Conservation (phyloP, 2,329 filamentous ascomycete species). For the Hypoxylon sp. region DNA sequence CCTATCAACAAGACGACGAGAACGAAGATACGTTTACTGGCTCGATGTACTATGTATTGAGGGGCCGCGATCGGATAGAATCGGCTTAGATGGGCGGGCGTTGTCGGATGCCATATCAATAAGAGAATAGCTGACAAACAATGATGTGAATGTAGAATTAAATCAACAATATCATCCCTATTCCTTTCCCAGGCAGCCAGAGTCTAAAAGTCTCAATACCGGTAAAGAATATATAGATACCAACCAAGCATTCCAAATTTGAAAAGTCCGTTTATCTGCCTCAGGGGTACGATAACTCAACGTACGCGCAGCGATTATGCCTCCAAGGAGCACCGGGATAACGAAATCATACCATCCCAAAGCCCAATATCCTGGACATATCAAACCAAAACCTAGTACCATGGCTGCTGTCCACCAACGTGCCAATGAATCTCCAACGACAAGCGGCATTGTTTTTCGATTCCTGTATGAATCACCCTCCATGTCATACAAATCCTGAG, state of each 20-base stretch:
- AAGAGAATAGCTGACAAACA: not conserved
- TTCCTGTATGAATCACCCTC: conserved; percentile 44
- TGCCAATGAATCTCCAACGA: conserved; percentile 15
- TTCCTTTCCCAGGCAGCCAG: not conserved
- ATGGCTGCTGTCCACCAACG: conserved; percentile 24
- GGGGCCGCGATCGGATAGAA: not conserved
- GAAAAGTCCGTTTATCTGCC: conserved; percentile 20
- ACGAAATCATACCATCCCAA: conserved; percentile 6
- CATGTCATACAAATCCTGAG: conserved; percentile 50
- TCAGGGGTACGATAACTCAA: conserved; percentile 4
- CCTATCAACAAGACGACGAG: no score
- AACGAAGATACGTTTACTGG: not conserved
- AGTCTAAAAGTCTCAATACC: not conserved
- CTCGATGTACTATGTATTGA: not conserved
- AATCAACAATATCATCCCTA: not conserved
- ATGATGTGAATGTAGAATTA: not conserved
- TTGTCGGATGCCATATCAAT: not conserved
- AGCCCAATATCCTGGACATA: conserved; percentile 27
- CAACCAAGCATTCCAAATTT: conserved; percentile 21
- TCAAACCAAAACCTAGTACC: conserved; percentile 3
- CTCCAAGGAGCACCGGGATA: not conserved
- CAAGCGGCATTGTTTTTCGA: conserved; percentile 47
- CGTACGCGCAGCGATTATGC: not conserved
- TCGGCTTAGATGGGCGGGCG: not conserved
- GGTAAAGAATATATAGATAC: conserved; percentile 16